Evolutionary conservation across 371 early-diverging fungal species (phyloP).

Genomic region (Haplosporangium sp.): DNA sequence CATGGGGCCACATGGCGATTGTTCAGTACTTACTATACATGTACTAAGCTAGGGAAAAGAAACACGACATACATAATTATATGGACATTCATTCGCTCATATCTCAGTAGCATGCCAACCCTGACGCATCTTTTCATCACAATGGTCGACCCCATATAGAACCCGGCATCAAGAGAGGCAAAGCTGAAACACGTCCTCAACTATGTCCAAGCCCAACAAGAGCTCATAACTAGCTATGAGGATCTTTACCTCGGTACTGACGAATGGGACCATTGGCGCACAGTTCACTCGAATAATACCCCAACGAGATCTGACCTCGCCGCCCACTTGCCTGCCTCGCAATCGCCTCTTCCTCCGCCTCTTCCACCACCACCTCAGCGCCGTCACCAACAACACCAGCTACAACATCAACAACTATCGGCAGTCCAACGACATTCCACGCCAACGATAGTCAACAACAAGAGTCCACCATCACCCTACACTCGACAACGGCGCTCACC

Average conservation of each 20-base stretch:
- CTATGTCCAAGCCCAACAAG: slow-evolving; percentile 41
- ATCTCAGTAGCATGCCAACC: too few relatives aligned
- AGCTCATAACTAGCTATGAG: slow-evolving; percentile 36
- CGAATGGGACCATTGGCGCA: slow-evolving; percentile 17
- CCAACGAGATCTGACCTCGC: slow-evolving; percentile 20
- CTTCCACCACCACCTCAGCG: slow-evolving; percentile 9
- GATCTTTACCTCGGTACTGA: slow-evolving; percentile 17
- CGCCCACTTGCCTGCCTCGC: slow-evolving; percentile 23
- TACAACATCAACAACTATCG: slow-evolving; percentile 1
- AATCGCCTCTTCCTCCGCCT: slow-evolving; percentile 10
- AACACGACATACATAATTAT: too few relatives aligned
- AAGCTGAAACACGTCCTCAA: slow-evolving; percentile 45
- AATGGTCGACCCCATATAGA: slow-evolving; percentile 14
- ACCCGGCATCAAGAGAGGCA: slow-evolving; percentile 43
- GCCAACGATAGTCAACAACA: slow-evolving; percentile 3
- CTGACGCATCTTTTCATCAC: not conserved
- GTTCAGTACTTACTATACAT: too few relatives aligned
- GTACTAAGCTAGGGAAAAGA: too few relatives aligned
- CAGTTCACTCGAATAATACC: not conserved
- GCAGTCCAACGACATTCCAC: not conserved
- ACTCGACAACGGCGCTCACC: slow-evolving; percentile 1
- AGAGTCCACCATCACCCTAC: not conserved
- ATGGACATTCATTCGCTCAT: too few relatives aligned
- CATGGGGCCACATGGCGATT: too few relatives aligned
- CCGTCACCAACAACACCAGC: slow-evolving; percentile 10